A percentile compares a stretch with the other conserved stretches of the same genome.
These are phyloP conservation scores for Platanthera zijinensis DNA, from an alignment of 106 monocot genomes.

Conservation along the genomic window DNA sequence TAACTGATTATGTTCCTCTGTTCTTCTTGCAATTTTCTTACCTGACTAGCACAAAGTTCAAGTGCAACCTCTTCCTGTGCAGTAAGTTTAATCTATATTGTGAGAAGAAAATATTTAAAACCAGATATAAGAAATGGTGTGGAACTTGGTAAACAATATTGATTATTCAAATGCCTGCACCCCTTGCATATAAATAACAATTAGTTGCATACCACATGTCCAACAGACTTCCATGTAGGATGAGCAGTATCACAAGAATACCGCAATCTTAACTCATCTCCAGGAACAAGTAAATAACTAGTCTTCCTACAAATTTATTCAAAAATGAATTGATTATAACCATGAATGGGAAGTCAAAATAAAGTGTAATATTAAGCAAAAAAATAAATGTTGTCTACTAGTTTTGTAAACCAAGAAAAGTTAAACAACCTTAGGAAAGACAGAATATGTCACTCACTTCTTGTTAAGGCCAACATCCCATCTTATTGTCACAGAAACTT, in stretches of 20 bases:
- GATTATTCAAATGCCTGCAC: not conserved
- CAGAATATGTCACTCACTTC: slow-evolving; percentile 90
- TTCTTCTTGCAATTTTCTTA: too few species aligned
- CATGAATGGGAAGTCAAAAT: not conserved
- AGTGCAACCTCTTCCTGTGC: too few species aligned
- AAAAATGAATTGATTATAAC: too few species aligned
- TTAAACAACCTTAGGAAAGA: too few species aligned
- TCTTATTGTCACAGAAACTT: slow-evolving; percentile 79
- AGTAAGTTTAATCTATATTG: too few species aligned
- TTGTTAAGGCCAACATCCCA: slow-evolving; percentile 99
- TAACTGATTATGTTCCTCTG: too few species aligned
- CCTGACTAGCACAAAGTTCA: too few species aligned
- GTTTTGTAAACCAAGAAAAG: too few species aligned
- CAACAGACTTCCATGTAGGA: slow-evolving; percentile 98
- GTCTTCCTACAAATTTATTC: slow-evolving; percentile 68
- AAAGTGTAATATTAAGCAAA: not conserved
- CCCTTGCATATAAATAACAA: slow-evolving; percentile 8
- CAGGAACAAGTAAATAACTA: slow-evolving; percentile 96
- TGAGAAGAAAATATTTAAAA: not conserved
- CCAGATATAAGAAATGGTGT: not conserved
- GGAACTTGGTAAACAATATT: not conserved
- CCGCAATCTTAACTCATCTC: slow-evolving; percentile 91
- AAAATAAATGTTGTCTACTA: not conserved
- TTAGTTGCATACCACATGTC: slow-evolving; percentile 75
- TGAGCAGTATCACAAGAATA: slow-evolving; percentile 87